These are phyloP conservation scores for Scytalidium lignicola DNA, from an alignment of 2,329 filamentous ascomycete species.

Conservation along the genomic window DNA sequence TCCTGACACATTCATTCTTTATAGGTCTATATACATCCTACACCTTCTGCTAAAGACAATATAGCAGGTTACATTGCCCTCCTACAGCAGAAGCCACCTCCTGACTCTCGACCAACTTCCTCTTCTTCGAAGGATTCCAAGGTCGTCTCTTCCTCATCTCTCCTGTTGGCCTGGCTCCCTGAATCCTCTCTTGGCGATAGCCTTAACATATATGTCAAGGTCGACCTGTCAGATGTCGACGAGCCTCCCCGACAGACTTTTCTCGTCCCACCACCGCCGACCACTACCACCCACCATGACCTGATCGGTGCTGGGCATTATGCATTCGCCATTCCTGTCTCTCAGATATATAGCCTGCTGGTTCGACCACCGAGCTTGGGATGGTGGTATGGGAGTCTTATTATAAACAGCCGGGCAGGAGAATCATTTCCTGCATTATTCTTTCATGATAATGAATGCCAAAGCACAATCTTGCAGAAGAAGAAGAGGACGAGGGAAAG, in stretches of 20 bases:
- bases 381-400: conserved; percentile 96
- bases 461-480: conserved; percentile 90
- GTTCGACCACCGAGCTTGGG: conserved; percentile 88
- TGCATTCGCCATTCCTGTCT: conserved; percentile 86
- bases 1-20: conserved; percentile 17
- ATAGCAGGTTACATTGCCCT: conserved; percentile 91
- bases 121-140: conserved; percentile 35
- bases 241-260: conserved; percentile 81
- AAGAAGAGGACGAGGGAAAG: conserved; percentile 77
- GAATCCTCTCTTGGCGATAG: conserved; percentile 83
- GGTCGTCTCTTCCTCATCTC: conserved; percentile 57
- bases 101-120: conserved; percentile 21
- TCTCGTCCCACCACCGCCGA: conserved; percentile 86
- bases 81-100: conserved; percentile 73
- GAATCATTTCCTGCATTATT: conserved; percentile 95
- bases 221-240: conserved; percentile 78
- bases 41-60: conserved; percentile 90
- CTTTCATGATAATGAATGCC: conserved; percentile 96
- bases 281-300: conserved; percentile 69
- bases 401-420: conserved; percentile 86
- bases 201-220: conserved; percentile 87
- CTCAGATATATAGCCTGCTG: conserved; percentile 83
- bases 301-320: conserved; percentile 69
- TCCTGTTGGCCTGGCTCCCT: conserved; percentile 89
- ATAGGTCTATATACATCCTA: conserved; percentile 93